A percentile compares a stretch with the other conserved stretches of the same genome.
Conservation (phyloP, 2,329 filamentous ascomycete species). For the Endocalyx cinctus region DNA sequence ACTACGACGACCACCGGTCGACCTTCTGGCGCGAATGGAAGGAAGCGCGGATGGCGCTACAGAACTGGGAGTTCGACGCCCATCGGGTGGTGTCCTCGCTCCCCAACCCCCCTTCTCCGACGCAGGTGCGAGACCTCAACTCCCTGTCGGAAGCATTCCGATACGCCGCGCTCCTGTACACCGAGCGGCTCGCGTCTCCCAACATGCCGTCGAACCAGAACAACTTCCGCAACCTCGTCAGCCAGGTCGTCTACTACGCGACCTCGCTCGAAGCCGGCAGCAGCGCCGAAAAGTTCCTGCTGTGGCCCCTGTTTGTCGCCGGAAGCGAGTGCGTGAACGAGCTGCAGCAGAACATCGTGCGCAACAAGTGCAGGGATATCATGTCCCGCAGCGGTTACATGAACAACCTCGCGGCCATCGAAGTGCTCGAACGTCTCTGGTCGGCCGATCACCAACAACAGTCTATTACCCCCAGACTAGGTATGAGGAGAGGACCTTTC, state of each 20-base stretch:
- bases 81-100: slow-evolving; percentile 46
- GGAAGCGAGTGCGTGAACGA: slow-evolving; percentile 85
- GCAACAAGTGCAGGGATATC: slow-evolving; percentile 77
- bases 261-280: slow-evolving; percentile 69
- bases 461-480: slow-evolving; percentile 30
- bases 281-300: slow-evolving; percentile 77
- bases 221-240: slow-evolving; percentile 79
- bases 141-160: slow-evolving; percentile 89
- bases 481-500: slow-evolving; percentile 45
- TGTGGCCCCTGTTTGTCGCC: slow-evolving; percentile 90
- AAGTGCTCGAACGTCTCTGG: slow-evolving; percentile 85
- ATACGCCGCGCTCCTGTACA: slow-evolving; percentile 83
- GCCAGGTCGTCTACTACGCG: slow-evolving; percentile 78
- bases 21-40: slow-evolving; percentile 87
- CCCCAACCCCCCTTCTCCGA: slow-evolving; percentile 45
- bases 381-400: slow-evolving; percentile 86
- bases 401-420: slow-evolving; percentile 84
- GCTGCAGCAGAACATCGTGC: slow-evolving; percentile 72
- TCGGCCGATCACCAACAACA: slow-evolving; percentile 45
- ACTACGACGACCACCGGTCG: slow-evolving; percentile 54
- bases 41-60: slow-evolving; percentile 68
- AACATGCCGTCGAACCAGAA: slow-evolving; percentile 66
- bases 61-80: slow-evolving; percentile 74
- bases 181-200: slow-evolving; percentile 78
- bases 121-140: slow-evolving; percentile 67